These are phyloP conservation scores for Oryza glaberrima DNA, from an alignment of 176 grass and related monocot species.

Conservation along the genomic window DNA sequence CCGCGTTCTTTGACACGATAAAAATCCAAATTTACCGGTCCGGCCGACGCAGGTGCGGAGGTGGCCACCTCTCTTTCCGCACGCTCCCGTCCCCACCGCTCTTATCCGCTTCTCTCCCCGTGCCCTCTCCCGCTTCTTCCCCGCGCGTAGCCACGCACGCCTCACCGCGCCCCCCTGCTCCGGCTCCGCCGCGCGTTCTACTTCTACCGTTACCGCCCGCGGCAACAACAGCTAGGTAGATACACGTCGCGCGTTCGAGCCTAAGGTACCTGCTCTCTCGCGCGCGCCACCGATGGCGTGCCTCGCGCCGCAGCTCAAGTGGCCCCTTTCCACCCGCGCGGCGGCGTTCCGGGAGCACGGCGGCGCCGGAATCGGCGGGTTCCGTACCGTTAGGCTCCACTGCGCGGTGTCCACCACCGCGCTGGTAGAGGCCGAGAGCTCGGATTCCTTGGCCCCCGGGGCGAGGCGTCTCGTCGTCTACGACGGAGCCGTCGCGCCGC, in stretches of 20 bases:
- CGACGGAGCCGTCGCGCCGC: neutral
- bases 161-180: slow-evolving; percentile 16
- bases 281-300: slow-evolving; percentile 32
- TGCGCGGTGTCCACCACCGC: slow-evolving; percentile 24
- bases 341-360: slow-evolving; percentile 37
- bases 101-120: slow-evolving; percentile 47
- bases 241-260: slow-evolving; percentile 31
- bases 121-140: slow-evolving; percentile 34
- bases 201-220: neutral
- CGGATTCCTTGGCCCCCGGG: slow-evolving; percentile 16
- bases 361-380: neutral
- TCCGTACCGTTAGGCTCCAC: slow-evolving; percentile 32
- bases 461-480: slow-evolving; percentile 3
- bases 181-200: slow-evolving; percentile 34
- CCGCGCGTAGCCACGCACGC: neutral
- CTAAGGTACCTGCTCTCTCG: neutral
- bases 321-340: slow-evolving; percentile 39
- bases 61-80: slow-evolving; percentile 41
- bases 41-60: neutral
- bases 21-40: neutral
- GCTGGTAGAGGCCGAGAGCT: slow-evolving; percentile 25
- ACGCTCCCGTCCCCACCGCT: slow-evolving; percentile 40
- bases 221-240: neutral
- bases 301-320: slow-evolving; percentile 66
- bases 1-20: neutral